Evolutionary conservation across 1,139 yeast genomes (phyloP), one percentile per base, ranked within the genome.

Genomic region (Diutina rugosa): DNA sequence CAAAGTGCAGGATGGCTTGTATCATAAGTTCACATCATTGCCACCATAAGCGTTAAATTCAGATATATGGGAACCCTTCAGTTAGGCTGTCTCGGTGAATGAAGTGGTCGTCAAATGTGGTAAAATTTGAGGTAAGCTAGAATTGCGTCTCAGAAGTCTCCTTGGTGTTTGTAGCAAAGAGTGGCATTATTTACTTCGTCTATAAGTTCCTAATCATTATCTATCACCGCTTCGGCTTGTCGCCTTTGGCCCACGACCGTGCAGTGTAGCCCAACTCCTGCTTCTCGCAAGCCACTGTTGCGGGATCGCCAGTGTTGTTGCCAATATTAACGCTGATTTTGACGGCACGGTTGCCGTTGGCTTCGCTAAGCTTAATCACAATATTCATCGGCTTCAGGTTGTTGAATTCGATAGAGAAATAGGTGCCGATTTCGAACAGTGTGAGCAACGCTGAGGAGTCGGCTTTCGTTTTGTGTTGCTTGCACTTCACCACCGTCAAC

Each of bases 361-460:
- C 96, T 58, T 78, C 77, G 46, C 78, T 73, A 56, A 93, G 73
- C 70, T 93, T 93, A 64, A 95, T 90, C 47, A 93, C 99, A 62
- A 93, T 93, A 66, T 95, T 93, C 68, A 93, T 71, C 0, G 99
- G 99, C 48, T 78, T 77, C 1, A 96, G 87, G 64, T 85, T 86
- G 6, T 65, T 67, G 66, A 79, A 82, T 65, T 81, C 85, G 65
- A 87, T 89, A 10, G 97, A 90, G 67, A 93, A 82, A 65, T 82
- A 89, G 0, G 99, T 95, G 30, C 99, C 99, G 46, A 93, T 84
- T 12, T 99, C 99, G 70, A 95, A 95, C 8, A 86, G 73, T 3
- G 93, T 81, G 44, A 77, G 73, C 60, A 95, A 72, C 0, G 96
- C 96, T 51, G 78, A 72, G 29, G 74, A 71, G 54, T 81, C 81